Evolutionary conservation across 164 flowering plant genomes (phyloP), one percentile per base, ranked within the genome.

Genomic region (Chimonanthus praecox): DNA sequence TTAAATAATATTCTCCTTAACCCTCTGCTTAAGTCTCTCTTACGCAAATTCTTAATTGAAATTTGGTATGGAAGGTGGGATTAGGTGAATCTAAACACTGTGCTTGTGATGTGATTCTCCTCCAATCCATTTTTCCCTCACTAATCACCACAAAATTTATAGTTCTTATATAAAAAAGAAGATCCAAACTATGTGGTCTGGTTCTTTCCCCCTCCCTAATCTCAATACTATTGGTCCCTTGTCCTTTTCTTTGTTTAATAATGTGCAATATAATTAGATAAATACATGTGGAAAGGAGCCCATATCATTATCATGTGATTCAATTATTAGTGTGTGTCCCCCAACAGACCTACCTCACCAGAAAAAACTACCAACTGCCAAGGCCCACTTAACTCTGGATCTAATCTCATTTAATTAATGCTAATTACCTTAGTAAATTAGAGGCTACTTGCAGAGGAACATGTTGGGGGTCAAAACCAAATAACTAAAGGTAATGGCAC

Each of bases 311-410:
- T 33, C 47, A 68, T n/a, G 54, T 48, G 47, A 3, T 4, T 48
- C 50, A 48, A 47, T 47, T 15, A 47, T 47, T 11, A 47, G 18
- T 48, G 54, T 47, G 16, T 11, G n/a, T 13, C n/a, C 50, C 71
- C 71, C 54, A 69, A 69, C 47, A 2, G 61, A 69, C 71, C 61
- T 69, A 21, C 47, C 68, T 15, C 47, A 69, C 71, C 61, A 69
- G 71, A 47, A 69, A 69, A 49, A 69, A 69, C 71, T 69, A 50
- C 71, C 71, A 69, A 69, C 71, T 51, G 61, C 71, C 71, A 69
- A 51, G 47, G 68, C 46, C 60, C 61, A 49, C 46, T 51, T 21
- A 49, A 69, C 60, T 61, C 47, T 33, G 16, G 58, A 54, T 54
- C 60, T 10, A 54, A 54, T 11, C 60, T n/a, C 60, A 54, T 54